Evolutionary conservation across 306 rosid species (phyloP), one percentile per base, ranked within the genome.

Genomic region (Prunus salicina): DNA sequence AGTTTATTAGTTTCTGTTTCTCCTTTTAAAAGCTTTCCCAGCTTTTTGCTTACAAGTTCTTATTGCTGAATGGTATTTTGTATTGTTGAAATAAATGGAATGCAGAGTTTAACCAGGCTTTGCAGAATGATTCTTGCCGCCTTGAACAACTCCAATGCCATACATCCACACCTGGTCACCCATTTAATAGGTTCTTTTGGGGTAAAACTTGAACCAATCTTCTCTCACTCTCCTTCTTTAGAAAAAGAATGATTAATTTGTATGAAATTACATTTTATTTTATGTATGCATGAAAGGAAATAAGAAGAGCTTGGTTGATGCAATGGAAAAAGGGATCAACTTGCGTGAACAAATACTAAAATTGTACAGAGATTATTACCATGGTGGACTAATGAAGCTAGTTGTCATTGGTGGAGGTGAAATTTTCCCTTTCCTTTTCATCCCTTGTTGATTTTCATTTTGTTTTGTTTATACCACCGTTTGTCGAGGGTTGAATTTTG

Each of bases 331-430:
- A 45, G 99, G 99, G 70, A 82, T 95, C 72, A 80, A 95, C 83
- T 85, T 95, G 86, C 84, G 90, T 60, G 93, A 88, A 71, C 93
- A 85, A 60, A 89, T 92, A 89, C 80, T 92, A 76, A 88, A 87
- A 79, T 76, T 95, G 72, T 95, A 87, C 79, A 55, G 53, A 52
- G 83, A 89, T 79, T 87, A 87, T 86, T 95, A 95, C 89, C 97
- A 92, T 76, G 99, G 97, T 75, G 99, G 99, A 87, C 82, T 95
- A 63, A 95, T 95, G 99, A 95, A 89, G 89, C 92, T 95, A 67
- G 97, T 87, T 77, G 87, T 95, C 83, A 92, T 95, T 83, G 99
- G 99, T 77, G 99, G 99, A 92, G 99, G 99, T 92, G 79, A 82
- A 83, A 64, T 47, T 80, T 66, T 64, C 45, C 73, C 61, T 78